Base-by-base conservation (phyloP, 305 asterid species). In the Caryopteris hybrid region DNA sequence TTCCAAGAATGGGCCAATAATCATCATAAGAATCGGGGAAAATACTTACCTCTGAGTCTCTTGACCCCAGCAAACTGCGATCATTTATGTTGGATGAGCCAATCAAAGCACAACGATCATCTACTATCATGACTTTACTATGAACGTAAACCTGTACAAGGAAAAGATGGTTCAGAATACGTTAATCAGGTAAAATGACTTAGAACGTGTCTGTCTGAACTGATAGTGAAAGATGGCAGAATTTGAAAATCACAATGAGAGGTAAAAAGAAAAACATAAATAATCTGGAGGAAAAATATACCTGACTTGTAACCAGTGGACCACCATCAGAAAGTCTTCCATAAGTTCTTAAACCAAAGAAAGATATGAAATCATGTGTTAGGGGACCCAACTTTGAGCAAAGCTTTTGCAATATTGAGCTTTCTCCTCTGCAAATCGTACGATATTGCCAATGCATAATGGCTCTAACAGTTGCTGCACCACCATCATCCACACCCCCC, bases 391-490 rank as follows among this genome's bases (percentile, higher is more conserved):
- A 72, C 73, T 84, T 71, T 64, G 85, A 80, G 80, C 67, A 65
- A 70, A 93, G 97, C 68, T 80, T 93, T 72, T 90, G 88, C 81
- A 93, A 56, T 84, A 90, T 85, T 41, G 99, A 93, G 72, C 76
- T 76, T 69, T 83, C 88, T 47, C 91, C 89, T 75, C 91, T 79
- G 80, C 86, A 87, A 82, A 93, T 90, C 8, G 99, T 87, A 68
- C 96, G 91, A 72, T 90, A 90, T 65, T 93, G 99, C 99, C 99
- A 93, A 68, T 93, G 99, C 96, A 88, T 87, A 72, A 93, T 75
- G 72, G 97, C 99, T 81, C 99, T 79, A 69, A 93, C 97, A 41
- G 99, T 86, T 69, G 99, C 99, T 63, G 99, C 99, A 47, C 97
- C 99, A 63, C 76, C 74, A 46, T 93, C 99, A 79, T 93, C 96